Evolutionary conservation across 257 asterid genomes (phyloP).

Genomic region (Fraxinus cuspidata): DNA sequence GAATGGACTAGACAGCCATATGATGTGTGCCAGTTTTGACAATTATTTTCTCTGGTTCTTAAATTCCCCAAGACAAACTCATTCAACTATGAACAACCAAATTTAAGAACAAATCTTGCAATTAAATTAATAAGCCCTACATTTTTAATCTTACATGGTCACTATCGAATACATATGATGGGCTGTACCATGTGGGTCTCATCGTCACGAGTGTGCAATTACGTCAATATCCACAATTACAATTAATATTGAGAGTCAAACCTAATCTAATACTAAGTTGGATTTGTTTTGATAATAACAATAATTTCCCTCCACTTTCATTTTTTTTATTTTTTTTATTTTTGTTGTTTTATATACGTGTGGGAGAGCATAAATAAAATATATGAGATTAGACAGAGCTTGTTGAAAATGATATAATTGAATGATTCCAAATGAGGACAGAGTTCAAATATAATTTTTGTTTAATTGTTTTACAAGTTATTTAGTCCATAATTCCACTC

Average conservation of each 20-base stretch:
- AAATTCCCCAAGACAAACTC: not conserved
- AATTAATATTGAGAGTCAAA: not conserved
- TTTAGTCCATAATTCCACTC: not conserved
- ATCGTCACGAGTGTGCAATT: conserved; percentile 1
- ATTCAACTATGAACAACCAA: not conserved
- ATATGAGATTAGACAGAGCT: not conserved
- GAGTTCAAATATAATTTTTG: not conserved
- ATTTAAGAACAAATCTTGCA: not conserved
- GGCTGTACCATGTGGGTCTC: conserved; percentile 4
- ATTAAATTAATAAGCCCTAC: too few species aligned
- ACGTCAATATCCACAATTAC: not conserved
- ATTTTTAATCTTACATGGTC: not conserved
- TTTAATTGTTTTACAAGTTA: not conserved
- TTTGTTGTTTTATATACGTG: not conserved
- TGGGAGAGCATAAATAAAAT: not conserved
- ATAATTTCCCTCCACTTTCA: not conserved
- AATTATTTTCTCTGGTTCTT: not conserved
- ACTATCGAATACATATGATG: not conserved
- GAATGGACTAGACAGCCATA: not conserved
- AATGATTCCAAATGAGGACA: not conserved
- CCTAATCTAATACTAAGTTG: not conserved
- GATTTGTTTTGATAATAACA: not conserved
- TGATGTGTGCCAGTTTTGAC: not conserved
- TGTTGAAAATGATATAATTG: not conserved
- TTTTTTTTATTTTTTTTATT: too few species aligned